A percentile compares a stretch with the other conserved stretches of the same genome.
Evolutionary conservation across 805 yeast species (phyloP).

Genomic region (Starmerella sirachaensis): DNA sequence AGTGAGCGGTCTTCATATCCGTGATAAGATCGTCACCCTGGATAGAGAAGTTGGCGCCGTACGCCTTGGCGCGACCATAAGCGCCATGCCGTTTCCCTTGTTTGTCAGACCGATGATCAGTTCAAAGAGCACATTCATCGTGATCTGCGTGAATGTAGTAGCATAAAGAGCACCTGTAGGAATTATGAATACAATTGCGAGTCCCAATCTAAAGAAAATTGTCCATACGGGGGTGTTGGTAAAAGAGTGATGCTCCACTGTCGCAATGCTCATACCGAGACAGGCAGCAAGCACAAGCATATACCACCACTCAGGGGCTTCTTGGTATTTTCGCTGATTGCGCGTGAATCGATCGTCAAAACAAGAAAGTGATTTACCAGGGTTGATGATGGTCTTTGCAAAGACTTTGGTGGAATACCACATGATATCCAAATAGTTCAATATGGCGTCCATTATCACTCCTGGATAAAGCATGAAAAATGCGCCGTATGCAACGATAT

Average conservation of each 20-base stretch:
- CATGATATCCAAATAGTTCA: constrained; percentile 18
- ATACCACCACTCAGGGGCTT: constrained; percentile 50
- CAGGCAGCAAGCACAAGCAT: constrained; percentile 34
- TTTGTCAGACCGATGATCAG: constrained; percentile 47
- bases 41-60: constrained; percentile 46
- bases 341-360: constrained; percentile 44
- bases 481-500: constrained; percentile 46
- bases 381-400: constrained; percentile 19
- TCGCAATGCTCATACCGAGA: constrained; percentile 34
- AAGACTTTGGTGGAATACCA: constrained; percentile 1
- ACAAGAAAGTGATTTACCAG: constrained; percentile 20
- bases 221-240: constrained; percentile 51
- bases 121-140: constrained; percentile 45
- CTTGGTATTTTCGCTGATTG: constrained; percentile 46
- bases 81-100: constrained; percentile 44
- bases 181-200: constrained; percentile 40
- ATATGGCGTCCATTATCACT: constrained; percentile 34
- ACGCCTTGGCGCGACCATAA: constrained; percentile 41
- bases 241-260: constrained; percentile 29
- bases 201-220: constrained; percentile 40
- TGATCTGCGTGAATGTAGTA: constrained; percentile 38
- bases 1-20: constrained; percentile 41
- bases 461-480: constrained; percentile 46
- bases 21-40: constrained; percentile 52
- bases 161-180: constrained; percentile 39